phyloP scores from a whole-genome alignment of 1,139 yeast species.

The Nematodospora anomalae region DNA sequence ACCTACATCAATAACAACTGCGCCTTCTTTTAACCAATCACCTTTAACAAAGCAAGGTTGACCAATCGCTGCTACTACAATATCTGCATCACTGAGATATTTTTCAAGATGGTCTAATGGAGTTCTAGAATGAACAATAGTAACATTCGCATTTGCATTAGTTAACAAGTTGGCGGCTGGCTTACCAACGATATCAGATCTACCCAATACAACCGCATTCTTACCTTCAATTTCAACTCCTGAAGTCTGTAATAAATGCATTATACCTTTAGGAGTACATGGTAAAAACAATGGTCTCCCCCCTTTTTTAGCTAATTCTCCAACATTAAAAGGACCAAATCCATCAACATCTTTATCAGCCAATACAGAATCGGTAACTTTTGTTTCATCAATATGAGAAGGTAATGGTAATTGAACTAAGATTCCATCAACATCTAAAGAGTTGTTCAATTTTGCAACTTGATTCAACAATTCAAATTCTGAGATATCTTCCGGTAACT shows the following conservation, averaged over 20 bases:
- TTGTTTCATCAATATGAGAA: constrained; percentile 71
- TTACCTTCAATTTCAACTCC: constrained; percentile 69
- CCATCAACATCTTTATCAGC: constrained; percentile 95
- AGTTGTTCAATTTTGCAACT: constrained; percentile 65
- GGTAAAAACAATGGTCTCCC: constrained; percentile 88
- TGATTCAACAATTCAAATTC: constrained; percentile 60
- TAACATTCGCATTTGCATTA: constrained; percentile 81
- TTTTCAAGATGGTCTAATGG: constrained; percentile 53
- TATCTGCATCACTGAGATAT: constrained; percentile 73
- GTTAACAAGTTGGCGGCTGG: constrained; percentile 86
- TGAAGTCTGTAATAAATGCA: constrained; percentile 67
- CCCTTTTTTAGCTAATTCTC: constrained; percentile 86
- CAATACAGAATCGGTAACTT: constrained; percentile 72
- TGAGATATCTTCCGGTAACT: constrained; percentile 60
- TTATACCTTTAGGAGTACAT: constrained; percentile 95
- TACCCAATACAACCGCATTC: constrained; percentile 90
- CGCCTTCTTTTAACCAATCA: constrained; percentile 82
- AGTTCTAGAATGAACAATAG: constrained; percentile 79
- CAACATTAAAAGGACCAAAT: constrained; percentile 85
- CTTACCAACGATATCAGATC: constrained; percentile 94
- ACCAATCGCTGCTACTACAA: constrained; percentile 92
- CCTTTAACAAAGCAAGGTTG: constrained; percentile 80
- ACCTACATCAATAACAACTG: constrained; percentile 94
- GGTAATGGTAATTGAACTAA: constrained; percentile 93
- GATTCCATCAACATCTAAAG: constrained; percentile 77